Evolutionary conservation across 345 rosid species (phyloP).

Genomic region (Salix brachista): DNA sequence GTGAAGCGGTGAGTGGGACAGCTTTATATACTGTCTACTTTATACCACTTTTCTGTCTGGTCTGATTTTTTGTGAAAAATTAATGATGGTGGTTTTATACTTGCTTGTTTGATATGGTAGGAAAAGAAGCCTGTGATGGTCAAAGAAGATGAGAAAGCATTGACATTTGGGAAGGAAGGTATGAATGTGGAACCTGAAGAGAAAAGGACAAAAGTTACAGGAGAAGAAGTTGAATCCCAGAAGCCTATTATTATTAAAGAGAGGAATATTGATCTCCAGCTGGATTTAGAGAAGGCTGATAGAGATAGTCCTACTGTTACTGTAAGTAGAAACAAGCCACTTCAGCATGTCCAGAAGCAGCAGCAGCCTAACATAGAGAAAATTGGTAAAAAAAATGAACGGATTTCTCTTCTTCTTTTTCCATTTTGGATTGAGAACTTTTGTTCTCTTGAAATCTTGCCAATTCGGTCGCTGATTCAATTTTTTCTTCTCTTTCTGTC

Average conservation of each 20-base stretch:
- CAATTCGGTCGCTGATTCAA: constrained; percentile 10
- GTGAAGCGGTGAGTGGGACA: constrained; percentile 64
- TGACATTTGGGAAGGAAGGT: constrained; percentile 36
- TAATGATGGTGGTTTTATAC: constrained; percentile 10
- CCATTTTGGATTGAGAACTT: background rate
- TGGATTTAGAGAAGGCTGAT: constrained; percentile 78
- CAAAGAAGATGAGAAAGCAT: constrained; percentile 43
- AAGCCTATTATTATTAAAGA: constrained; percentile 43
- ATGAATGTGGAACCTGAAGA: constrained; percentile 41
- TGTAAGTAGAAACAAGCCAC: constrained; percentile 36
- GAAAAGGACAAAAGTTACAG: constrained; percentile 36
- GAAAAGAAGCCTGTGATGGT: constrained; percentile 41
- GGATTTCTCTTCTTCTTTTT: background rate
- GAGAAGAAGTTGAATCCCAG: constrained; percentile 44
- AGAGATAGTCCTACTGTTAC: constrained; percentile 30
- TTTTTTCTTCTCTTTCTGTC: background rate
- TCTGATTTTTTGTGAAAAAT: constrained; percentile 4
- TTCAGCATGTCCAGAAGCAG: constrained; percentile 50
- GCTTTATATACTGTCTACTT: background rate
- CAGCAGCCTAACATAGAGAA: constrained; percentile 47
- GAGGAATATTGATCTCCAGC: constrained; percentile 61
- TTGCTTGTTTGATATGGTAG: constrained; percentile 32
- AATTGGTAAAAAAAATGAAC: constrained; percentile 32
- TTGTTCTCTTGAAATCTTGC: background rate
- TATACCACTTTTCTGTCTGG: background rate